Percentiles rank a stretch among this genome's conserved stretches.
phyloP scores from a whole-genome alignment of 768 basidiomycete species.

The Kwoniella sp. region DNA sequence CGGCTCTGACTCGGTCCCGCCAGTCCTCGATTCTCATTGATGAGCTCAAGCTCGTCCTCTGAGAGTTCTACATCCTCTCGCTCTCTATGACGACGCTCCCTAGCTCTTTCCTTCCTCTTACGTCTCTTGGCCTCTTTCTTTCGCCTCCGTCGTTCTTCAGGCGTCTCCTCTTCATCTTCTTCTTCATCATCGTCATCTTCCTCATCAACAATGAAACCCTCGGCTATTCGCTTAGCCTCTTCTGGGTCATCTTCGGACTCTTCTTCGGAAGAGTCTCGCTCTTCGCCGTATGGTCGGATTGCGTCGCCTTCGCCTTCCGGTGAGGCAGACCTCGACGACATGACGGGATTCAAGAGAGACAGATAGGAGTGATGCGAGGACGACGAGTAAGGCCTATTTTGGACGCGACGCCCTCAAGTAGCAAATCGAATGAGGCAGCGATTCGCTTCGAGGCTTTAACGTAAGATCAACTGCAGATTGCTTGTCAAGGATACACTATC shows the following conservation, averaged over 20 bases:
- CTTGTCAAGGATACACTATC: no score
- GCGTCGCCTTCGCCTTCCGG: conserved; percentile 53
- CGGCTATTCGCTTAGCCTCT: conserved; percentile 73
- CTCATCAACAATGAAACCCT: conserved; percentile 90
- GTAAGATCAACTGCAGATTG: no score
- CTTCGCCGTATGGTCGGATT: conserved; percentile 52
- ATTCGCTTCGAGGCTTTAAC: no score
- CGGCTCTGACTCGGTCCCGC: conserved; percentile 62
- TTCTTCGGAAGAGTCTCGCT: conserved; percentile 54
- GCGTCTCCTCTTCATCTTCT: conserved; percentile 61
- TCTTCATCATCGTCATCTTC: conserved; percentile 85
- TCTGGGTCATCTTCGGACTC: conserved; percentile 84
- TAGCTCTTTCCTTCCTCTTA: conserved; percentile 61
- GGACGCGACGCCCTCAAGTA: no score
- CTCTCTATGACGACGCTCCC: conserved; percentile 62
- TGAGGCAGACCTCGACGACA: conserved; percentile 47
- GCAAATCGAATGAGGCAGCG: no score
- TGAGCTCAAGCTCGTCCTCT: conserved; percentile 80
- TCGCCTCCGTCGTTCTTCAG: conserved; percentile 59
- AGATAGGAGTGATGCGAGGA: background rate
- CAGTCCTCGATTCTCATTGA: conserved; percentile 81
- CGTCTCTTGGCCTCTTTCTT: conserved; percentile 62
- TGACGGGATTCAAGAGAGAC: conserved; percentile 10
- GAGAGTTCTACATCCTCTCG: conserved; percentile 64
- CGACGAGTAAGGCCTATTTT: conserved; percentile 1